Evolutionary conservation across 2,329 filamentous ascomycete genomes (phyloP).

Genomic region (Talaromyces islandicus): DNA sequence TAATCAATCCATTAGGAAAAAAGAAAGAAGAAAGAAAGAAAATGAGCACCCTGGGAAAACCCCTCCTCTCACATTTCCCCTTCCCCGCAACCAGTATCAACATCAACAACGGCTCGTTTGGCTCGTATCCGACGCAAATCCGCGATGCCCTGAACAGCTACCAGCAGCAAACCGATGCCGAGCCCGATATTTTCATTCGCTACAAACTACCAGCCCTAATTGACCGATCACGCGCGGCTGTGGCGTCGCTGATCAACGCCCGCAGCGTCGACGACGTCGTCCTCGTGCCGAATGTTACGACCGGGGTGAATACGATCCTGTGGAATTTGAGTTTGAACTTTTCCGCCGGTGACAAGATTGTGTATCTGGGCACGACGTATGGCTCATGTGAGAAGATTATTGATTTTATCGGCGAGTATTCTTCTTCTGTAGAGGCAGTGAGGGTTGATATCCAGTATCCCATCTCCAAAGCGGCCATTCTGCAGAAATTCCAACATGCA

Average conservation of each 20-base stretch:
- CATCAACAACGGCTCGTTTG: slow-evolving; percentile 58
- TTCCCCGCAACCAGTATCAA: slow-evolving; percentile 1
- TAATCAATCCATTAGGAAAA: not conserved
- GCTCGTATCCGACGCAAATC: slow-evolving; percentile 62
- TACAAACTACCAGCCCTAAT: slow-evolving; percentile 59
- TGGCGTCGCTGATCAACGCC: slow-evolving; percentile 57
- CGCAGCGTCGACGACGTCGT: slow-evolving; percentile 55
- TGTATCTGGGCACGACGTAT: slow-evolving; percentile 76
- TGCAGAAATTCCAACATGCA: slow-evolving; percentile 46
- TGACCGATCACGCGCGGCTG: slow-evolving; percentile 50
- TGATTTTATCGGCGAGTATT: slow-evolving; percentile 50
- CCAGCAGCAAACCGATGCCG: slow-evolving; percentile 60
- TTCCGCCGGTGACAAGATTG: slow-evolving; percentile 64
- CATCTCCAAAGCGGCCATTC: slow-evolving; percentile 60
- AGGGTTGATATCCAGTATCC: slow-evolving; percentile 64
- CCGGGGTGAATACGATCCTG: slow-evolving; percentile 63
- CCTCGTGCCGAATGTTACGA: slow-evolving; percentile 75
- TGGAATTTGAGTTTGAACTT: slow-evolving; percentile 65
- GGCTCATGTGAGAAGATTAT: slow-evolving; percentile 67
- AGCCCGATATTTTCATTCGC: slow-evolving; percentile 71
- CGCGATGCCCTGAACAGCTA: slow-evolving; percentile 54
- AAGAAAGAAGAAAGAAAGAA: not conserved
- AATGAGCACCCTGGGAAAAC: not conserved
- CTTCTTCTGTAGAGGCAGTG: slow-evolving; percentile 16
- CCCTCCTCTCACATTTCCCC: slow-evolving; percentile 38